Percentiles rank a stretch among this genome's conserved stretches.
Evolutionary conservation across 2,329 filamentous ascomycete species (phyloP).

Genomic region (Alternaria incomplexa): DNA sequence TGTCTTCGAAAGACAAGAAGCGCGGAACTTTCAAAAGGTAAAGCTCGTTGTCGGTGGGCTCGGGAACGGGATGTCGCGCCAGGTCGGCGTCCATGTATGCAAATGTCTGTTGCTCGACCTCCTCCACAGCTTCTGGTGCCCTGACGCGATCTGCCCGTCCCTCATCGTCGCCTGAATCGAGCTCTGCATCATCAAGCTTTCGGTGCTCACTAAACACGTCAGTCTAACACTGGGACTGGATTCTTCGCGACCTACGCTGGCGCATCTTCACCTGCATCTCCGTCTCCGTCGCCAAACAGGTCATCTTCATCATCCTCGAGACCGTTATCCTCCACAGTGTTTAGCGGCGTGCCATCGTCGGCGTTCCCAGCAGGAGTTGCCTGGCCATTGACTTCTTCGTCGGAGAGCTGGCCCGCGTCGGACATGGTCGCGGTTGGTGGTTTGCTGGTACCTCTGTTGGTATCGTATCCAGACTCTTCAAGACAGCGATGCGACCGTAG

Average conservation of each 20-base stretch:
- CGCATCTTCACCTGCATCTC: slow-evolving; percentile 20
- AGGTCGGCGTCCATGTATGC: slow-evolving; percentile 68
- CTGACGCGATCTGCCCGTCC: slow-evolving; percentile 66
- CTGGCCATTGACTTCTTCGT: slow-evolving; percentile 43
- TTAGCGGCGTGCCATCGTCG: slow-evolving; percentile 34
- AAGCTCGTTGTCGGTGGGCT: slow-evolving; percentile 74
- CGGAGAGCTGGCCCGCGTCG: slow-evolving; percentile 43
- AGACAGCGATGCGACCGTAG: not conserved
- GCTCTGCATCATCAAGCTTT: slow-evolving; percentile 66
- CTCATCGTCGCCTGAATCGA: slow-evolving; percentile 68
- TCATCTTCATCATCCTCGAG: slow-evolving; percentile 51
- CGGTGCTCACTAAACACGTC: slow-evolving; percentile 47
- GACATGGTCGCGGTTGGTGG: slow-evolving; percentile 42
- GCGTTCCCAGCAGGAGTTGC: slow-evolving; percentile 40
- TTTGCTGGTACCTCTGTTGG: not conserved
- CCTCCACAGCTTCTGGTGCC: slow-evolving; percentile 53
- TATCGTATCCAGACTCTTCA: not conserved
- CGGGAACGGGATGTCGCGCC: slow-evolving; percentile 72
- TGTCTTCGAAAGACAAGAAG: slow-evolving; percentile 73
- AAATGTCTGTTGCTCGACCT: slow-evolving; percentile 62
- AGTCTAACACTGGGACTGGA: slow-evolving; percentile 7
- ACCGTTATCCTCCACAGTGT: slow-evolving; percentile 41
- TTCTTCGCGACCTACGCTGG: slow-evolving; percentile 44
- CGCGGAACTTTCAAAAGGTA: slow-evolving; percentile 74
- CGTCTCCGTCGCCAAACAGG: slow-evolving; percentile 54